Base-by-base conservation (phyloP, 108 stramenopile species). In the Hondaea fermentalgiana region DNA sequence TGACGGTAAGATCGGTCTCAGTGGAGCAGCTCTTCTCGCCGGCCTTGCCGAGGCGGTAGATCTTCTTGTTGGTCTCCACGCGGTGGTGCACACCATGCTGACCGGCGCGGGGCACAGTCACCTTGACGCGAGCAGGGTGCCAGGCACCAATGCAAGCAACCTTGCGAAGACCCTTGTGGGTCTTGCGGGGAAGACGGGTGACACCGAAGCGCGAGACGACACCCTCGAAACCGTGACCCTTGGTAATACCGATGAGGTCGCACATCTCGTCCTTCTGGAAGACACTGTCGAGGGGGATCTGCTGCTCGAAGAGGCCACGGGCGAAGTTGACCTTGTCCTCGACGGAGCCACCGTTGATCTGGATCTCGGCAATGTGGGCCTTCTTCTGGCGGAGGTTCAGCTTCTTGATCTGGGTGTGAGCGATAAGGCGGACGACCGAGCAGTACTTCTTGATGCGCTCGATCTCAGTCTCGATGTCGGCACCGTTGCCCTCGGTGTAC, bases 81-180 rank as follows among this genome's bases (percentile, higher is more conserved):
- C 99, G 97, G 95, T 99, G 99, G 95, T 98, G 97, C 96, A 98
- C 98, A 55, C 99, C 99, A 92, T 98, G 96, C 92, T 99, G 99
- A 97, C 99, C 99, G 87, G 98, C 97, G 92, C 99, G 98, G 44
- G 99, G 96, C 58, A 98, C 98, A 59, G 97, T 97, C 89, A 94
- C 95, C 88, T 95, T 94, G 16, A 99, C 98, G 95, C 98, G 98
- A 89, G 98, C 93, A 93, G 99, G 99, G 94, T 99, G 99, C 99
- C 99, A 99, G 42, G 99, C 97, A 90, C 99, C 99, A 92, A 99
- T 99, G 96, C 99, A 99, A 90, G 99, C 99, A 58, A 99, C 98
- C 97, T 99, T 99, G 90, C 99, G 97, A 71, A 99, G 95, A 96
- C 99, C 99, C 92, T 98, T 97, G 91, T 99, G 99, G 72, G 99